Evolutionary conservation across 257 asterid species (phyloP), one percentile per base, ranked within the genome.

Genomic region (Eucommia ulmoides): DNA sequence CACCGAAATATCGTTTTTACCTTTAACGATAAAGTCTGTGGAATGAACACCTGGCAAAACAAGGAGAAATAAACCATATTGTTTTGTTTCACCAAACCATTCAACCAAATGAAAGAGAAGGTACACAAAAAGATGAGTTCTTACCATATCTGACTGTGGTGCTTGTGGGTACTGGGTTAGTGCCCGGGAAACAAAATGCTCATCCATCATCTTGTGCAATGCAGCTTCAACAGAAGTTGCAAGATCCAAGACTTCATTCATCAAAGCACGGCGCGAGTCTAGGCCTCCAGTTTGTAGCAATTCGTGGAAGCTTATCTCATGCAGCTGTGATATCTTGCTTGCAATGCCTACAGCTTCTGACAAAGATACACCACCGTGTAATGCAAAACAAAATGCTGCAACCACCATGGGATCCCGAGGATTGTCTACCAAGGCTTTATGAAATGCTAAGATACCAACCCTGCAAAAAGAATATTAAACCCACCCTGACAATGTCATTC

Each of bases 141-240:
- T 77, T 79, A 88, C 95, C 46, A 82, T 67, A 72, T 80, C 81
- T 2, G 96, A 85, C 54, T 33, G 44, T 14, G 96, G 97, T 41
- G 96, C 96, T 69, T 89, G 74, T 42, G 94, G 85, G 61, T 82
- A 89, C 56, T 69, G 66, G 42, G 91, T 70, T 94, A 89, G 78
- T 45, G 97, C 94, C 63, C 52, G 80, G 21, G 96, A 82, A 73
- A 89, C 96, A 45, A 55, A 67, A 54, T 66, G 63, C 62, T 62
- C 86, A 38, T 85, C 79, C 0, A 86, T 85, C 93, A 89, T 70
- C 49, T 45, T 67, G 41, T 62, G 19, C 24, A 85, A 73, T 35
- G 92, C 69, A 16, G 47, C 58, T 59, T 60, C 77, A 54, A 89
- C 74, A 19, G 80, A 80, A 68, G 73, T 68, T 44, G 81, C 85